phyloP scores from a whole-genome alignment of 2,329 filamentous ascomycete genomes.

The Thyridium curvatum region DNA sequence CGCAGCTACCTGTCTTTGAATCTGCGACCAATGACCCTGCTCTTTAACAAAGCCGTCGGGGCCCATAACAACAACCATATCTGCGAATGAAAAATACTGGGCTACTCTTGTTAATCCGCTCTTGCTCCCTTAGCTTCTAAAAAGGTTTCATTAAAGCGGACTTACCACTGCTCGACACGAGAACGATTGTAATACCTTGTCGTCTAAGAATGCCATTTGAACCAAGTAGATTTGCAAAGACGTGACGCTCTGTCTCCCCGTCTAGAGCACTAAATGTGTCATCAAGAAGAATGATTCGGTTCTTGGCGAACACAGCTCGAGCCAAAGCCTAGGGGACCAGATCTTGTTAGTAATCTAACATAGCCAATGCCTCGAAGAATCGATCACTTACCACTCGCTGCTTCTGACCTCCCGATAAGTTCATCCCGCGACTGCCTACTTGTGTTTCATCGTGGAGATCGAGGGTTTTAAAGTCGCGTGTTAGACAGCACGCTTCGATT shows the following conservation, averaged over 20 bases:
- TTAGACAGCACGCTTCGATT: constrained; percentile 13
- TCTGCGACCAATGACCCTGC: constrained; percentile 29
- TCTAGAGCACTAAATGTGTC: constrained; percentile 30
- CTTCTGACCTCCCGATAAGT: constrained; percentile 20
- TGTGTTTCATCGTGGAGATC: constrained; percentile 13
- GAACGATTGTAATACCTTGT: too few relatives aligned
- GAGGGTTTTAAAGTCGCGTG: constrained; percentile 13
- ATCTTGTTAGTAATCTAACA: too few relatives aligned
- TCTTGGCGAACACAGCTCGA: constrained; percentile 23
- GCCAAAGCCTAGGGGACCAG: constrained; percentile 23
- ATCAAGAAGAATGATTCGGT: constrained; percentile 23
- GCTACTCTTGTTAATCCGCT: too few relatives aligned
- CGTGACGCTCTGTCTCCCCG: constrained; percentile 19
- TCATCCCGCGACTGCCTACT: constrained; percentile 13
- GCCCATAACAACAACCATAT: constrained; percentile 33
- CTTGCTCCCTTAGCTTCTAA: too few relatives aligned
- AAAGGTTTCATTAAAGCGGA: too few relatives aligned
- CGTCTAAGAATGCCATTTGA: constrained; percentile 19
- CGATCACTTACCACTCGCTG: constrained; percentile 18
- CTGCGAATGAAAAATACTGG: constrained; percentile 29
- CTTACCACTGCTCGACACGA: too few relatives aligned
- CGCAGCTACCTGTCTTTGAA: constrained; percentile 21
- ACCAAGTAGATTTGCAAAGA: constrained; percentile 22
- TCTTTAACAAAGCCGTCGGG: constrained; percentile 22
- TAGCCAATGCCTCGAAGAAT: too few relatives aligned